Evolutionary conservation across 805 yeast genomes (phyloP).

Genomic region (Zygoascus bituminiphila): DNA sequence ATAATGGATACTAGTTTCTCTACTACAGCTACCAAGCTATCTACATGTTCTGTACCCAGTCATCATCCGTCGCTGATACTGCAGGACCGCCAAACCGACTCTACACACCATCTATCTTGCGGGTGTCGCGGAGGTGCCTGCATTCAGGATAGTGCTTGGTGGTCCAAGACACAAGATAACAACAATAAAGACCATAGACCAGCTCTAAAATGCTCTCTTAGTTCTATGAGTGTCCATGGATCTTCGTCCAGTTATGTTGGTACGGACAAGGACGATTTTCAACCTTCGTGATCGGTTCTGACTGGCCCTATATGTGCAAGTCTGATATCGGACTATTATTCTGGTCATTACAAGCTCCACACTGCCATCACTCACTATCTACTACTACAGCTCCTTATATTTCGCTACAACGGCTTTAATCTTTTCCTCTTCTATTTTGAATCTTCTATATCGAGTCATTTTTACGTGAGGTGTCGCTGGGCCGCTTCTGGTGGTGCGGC

Average conservation of each 20-base stretch:
- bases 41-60: slow-evolving; percentile 33
- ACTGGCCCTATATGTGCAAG: too few relatives aligned
- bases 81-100: slow-evolving; percentile 48
- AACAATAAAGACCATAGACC: slow-evolving; percentile 6
- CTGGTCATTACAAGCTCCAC: too few relatives aligned
- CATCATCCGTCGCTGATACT: slow-evolving; percentile 53
- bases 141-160: slow-evolving; percentile 33
- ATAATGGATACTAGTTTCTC: slow-evolving; percentile 38
- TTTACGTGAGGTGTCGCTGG: too few relatives aligned
- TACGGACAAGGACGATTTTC: not conserved
- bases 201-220: slow-evolving; percentile 4
- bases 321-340: too few relatives aligned
- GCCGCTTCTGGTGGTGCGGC: too few relatives aligned
- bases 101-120: slow-evolving; percentile 34
- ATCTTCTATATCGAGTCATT: too few relatives aligned
- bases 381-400: too few relatives aligned
- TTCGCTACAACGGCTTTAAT: too few relatives aligned
- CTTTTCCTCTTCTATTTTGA: too few relatives aligned
- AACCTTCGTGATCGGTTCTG: too few relatives aligned
- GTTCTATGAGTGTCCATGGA: slow-evolving; percentile 6
- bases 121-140: slow-evolving; percentile 36
- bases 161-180: slow-evolving; percentile 21
- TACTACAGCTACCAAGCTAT: slow-evolving; percentile 29
- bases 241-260: not conserved
- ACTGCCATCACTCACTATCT: too few relatives aligned